Evolutionary conservation across 164 flowering plant genomes (phyloP).

Genomic region (Piper betle): DNA sequence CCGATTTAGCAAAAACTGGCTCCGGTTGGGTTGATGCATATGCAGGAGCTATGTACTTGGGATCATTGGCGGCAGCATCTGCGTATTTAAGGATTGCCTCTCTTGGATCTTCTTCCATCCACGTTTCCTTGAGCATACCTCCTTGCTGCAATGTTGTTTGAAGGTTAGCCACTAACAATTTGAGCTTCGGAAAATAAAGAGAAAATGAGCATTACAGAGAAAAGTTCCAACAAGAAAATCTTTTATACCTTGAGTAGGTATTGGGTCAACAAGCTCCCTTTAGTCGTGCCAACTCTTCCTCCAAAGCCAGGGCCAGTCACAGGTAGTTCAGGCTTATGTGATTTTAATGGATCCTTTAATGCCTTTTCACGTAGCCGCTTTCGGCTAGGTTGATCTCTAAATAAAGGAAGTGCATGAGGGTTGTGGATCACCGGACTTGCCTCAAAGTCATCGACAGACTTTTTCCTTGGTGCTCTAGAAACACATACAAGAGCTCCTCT

Average conservation of each 20-base stretch:
- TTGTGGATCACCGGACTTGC: constrained; percentile 79
- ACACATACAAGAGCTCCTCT: constrained; percentile 98
- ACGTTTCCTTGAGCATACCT: constrained; percentile 92
- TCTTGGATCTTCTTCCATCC: constrained; percentile 99
- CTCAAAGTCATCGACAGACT: constrained; percentile 83
- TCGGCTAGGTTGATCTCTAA: constrained; percentile 95
- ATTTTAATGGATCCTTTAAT: constrained; percentile 85
- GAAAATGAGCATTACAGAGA: too few species aligned
- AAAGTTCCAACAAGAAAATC: background rate
- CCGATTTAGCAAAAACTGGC: constrained; percentile 80
- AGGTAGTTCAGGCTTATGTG: constrained; percentile 92
- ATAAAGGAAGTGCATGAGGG: constrained; percentile 94
- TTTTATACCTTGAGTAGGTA: constrained; percentile 81
- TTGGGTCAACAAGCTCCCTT: constrained; percentile 89
- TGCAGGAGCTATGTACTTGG: constrained; percentile 93
- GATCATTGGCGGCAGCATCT: constrained; percentile 90
- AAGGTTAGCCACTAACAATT: background rate
- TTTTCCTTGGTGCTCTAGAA: constrained; percentile 92
- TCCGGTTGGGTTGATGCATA: constrained; percentile 89
- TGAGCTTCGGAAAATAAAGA: too few species aligned
- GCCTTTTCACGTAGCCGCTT: constrained; percentile 89
- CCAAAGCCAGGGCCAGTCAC: constrained; percentile 93
- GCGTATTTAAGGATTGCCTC: constrained; percentile 96
- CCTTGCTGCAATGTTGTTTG: constrained; percentile 64
- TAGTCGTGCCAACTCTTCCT: constrained; percentile 82